Evolutionary conservation across 208 protist genomes (phyloP), one percentile per base, ranked within the genome.

Genomic region (Leishmania turanica): DNA sequence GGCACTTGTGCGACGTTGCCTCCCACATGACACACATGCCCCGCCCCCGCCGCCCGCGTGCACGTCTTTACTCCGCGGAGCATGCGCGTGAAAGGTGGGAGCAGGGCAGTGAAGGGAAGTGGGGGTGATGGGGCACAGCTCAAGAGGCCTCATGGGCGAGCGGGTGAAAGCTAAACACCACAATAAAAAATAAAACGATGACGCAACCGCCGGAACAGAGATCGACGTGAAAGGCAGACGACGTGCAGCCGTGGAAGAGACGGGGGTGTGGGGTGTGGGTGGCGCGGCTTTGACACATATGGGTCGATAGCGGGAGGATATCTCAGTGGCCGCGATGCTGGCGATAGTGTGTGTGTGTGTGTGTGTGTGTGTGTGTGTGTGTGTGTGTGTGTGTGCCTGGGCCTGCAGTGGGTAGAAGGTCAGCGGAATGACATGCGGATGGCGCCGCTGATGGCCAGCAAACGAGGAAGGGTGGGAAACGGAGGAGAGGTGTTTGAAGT

Each of bases 401-500:
- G 27, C 11, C 6, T 64, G 58, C 21, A 31, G 58, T 64, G 27
- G 19, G 27, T 64, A 64, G 21, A 64, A 64, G 58, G 27, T 17
- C 8, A 17, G 27, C 13, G 5, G 3, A 40, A 40, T 21, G 31
- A 21, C 62, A 13, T 66, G 31, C 62, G 62, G 3, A 66, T 66
- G 31, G 62, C 31, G 3, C 31, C 62, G 15, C 31, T 31, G 31
- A 66, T 19, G 62, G 37, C 21, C 64, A 73, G 47, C 27, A 34
- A 34, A 75, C 13, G 31, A 75, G 6, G 76, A 75, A 69, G 45
- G 69, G 45, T 75, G 37, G 24, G 24, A 76, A 64, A 79, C 42
- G 31, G 37, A 51, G 62, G 24, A 75, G 24, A 66, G 19, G 76
- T 19, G 37, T 5, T 69, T 11, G 62, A 31, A 24, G 21, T 17